phyloP scores from a whole-genome alignment of 208 protist genomes.

The Wallacemonas collosoma region DNA sequence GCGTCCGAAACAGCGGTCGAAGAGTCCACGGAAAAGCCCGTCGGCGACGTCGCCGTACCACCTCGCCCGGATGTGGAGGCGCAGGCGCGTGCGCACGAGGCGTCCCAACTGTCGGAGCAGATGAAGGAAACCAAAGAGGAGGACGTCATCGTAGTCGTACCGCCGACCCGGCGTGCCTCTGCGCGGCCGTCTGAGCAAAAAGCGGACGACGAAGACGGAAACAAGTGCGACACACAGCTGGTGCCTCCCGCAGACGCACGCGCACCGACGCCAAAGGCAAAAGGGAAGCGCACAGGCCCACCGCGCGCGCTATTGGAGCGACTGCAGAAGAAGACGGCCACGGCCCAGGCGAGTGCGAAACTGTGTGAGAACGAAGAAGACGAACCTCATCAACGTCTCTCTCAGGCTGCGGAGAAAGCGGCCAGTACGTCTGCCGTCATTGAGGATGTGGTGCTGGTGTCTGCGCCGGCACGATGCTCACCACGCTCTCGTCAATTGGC shows the following conservation, averaged over 20 bases:
- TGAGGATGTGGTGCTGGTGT: no score
- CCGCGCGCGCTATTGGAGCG: conserved; percentile 3
- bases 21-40: not conserved
- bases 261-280: not conserved
- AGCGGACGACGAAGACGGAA: not conserved
- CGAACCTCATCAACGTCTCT: no score
- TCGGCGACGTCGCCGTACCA: not conserved
- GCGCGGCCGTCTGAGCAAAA: no score
- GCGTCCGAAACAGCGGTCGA: not conserved
- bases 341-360: not conserved
- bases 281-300: conserved; percentile 8
- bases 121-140: not conserved
- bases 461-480: no score
- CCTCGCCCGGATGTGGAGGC: not conserved
- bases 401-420: no score
- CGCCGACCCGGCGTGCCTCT: not conserved
- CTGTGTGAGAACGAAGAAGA: conserved; percentile 3
- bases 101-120: conserved; percentile 1
- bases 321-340: not conserved
- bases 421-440: no score
- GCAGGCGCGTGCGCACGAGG: not conserved
- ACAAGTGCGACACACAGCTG: conserved; percentile 1
- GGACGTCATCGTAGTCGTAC: conserved; percentile 1
- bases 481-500: no score
- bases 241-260: not conserved